Conservation (phyloP, 2,329 filamentous ascomycete genomes). For the Aspergillus sp. region DNA sequence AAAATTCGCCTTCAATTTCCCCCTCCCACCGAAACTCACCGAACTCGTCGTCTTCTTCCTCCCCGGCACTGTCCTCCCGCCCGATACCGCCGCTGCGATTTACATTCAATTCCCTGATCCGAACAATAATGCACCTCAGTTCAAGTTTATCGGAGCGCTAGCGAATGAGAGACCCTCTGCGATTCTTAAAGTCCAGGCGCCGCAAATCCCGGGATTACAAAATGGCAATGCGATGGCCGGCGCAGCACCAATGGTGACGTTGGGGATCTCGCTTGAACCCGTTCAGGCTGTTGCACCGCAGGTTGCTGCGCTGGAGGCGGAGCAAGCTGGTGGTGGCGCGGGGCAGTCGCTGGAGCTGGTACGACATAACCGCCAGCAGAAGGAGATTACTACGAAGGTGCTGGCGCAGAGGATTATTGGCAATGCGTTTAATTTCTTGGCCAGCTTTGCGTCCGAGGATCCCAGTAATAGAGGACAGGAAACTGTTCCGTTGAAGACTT, state of each 20-base stretch:
- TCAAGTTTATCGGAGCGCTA: slow-evolving; percentile 85
- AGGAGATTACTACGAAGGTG: slow-evolving; percentile 66
- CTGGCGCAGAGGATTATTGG: slow-evolving; percentile 92
- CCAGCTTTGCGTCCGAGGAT: slow-evolving; percentile 73
- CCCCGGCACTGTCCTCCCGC: slow-evolving; percentile 72
- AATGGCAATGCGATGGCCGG: slow-evolving; percentile 50
- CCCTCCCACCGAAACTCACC: slow-evolving; percentile 58
- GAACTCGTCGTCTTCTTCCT: slow-evolving; percentile 90
- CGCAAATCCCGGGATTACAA: slow-evolving; percentile 34
- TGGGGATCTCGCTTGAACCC: slow-evolving; percentile 83
- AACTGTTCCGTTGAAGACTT: slow-evolving; percentile 89
- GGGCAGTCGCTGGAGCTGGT: slow-evolving; percentile 33
- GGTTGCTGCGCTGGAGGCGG: slow-evolving; percentile 59
- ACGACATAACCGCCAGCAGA: slow-evolving; percentile 31
- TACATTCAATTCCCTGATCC: slow-evolving; percentile 74
- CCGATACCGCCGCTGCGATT: slow-evolving; percentile 79
- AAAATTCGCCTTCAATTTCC: slow-evolving; percentile 70
- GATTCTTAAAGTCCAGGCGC: slow-evolving; percentile 73
- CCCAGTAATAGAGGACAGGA: slow-evolving; percentile 65
- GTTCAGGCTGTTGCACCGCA: slow-evolving; percentile 70
- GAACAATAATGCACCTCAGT: slow-evolving; percentile 48
- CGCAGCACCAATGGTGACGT: slow-evolving; percentile 60
- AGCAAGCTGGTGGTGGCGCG: slow-evolving; percentile 20
- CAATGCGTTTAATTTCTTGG: slow-evolving; percentile 95
- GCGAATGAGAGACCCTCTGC: slow-evolving; percentile 88